A percentile compares a stretch with the other conserved stretches of the same genome.
These are phyloP conservation scores for Trichosporon ovoides DNA, from an alignment of 1,284 basidiomycete genomes.

Conservation along the genomic window DNA sequence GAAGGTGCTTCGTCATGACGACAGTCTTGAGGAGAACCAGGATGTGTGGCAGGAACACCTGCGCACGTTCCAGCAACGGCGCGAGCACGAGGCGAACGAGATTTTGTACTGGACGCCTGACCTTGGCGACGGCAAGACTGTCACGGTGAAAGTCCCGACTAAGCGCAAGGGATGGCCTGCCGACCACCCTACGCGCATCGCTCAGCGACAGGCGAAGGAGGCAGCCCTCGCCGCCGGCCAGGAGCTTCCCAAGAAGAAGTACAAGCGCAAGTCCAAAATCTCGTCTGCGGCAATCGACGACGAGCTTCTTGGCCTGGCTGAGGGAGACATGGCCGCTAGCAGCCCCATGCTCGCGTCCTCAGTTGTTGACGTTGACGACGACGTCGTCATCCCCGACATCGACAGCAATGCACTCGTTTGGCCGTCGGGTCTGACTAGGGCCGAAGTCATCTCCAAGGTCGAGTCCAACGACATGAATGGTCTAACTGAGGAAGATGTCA, in stretches of 20 bases:
- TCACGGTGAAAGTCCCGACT: constrained; percentile 11
- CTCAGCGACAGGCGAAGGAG: constrained; percentile 30
- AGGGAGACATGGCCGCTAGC: constrained; percentile 26
- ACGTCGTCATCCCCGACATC: background rate
- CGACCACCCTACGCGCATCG: constrained; percentile 30
- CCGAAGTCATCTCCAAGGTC: constrained; percentile 35
- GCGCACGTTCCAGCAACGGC: constrained; percentile 34
- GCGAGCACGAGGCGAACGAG: constrained; percentile 35
- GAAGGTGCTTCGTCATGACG: constrained; percentile 24
- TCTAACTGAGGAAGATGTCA: constrained; percentile 41
- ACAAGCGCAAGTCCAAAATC: constrained; percentile 25
- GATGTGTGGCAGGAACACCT: constrained; percentile 40
- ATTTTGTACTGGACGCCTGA: constrained; percentile 21
- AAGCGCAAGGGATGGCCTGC: constrained; percentile 34
- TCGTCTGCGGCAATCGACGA: constrained; percentile 33
- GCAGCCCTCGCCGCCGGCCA: constrained; percentile 25
- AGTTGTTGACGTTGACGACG: constrained; percentile 16
- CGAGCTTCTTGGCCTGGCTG: constrained; percentile 41
- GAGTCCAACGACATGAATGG: constrained; percentile 30
- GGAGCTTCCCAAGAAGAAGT: constrained; percentile 24
- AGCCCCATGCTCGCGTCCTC: constrained; percentile 16
- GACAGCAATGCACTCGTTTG: constrained; percentile 32
- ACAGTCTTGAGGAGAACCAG: constrained; percentile 32
- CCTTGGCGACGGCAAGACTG: constrained; percentile 13
- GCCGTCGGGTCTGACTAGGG: constrained; percentile 36